phyloP scores from a whole-genome alignment of 805 yeast species.

The Wickerhamiella allomyrinae region DNA sequence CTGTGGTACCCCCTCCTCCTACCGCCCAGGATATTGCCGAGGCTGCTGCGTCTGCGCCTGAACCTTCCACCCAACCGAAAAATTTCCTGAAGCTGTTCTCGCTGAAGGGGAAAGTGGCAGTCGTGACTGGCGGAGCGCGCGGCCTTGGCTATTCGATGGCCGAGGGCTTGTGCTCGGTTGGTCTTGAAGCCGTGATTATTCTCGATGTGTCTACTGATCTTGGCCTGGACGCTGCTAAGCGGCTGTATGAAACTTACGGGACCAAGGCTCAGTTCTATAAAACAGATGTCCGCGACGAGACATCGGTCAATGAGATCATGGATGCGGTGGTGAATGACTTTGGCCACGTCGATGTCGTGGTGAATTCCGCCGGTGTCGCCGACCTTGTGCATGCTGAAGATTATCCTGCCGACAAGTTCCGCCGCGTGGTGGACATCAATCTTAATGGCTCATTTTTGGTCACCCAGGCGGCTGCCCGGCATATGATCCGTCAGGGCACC shows the following conservation, averaged over 20 bases:
- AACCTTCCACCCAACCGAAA: constrained; percentile 24
- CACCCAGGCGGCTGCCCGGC: constrained; percentile 51
- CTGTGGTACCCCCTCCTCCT: constrained; percentile 29
- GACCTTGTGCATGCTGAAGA: constrained; percentile 58
- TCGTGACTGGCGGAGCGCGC: constrained; percentile 56
- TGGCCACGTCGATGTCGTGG: constrained; percentile 40
- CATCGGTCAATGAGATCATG: constrained; percentile 36
- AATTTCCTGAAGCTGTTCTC: constrained; percentile 32
- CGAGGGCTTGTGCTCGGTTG: constrained; percentile 42
- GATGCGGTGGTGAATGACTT: constrained; percentile 39
- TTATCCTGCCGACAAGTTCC: constrained; percentile 49
- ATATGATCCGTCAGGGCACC: constrained; percentile 42
- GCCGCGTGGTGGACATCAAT: constrained; percentile 49
- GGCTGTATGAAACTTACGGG: constrained; percentile 36
- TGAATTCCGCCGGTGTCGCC: constrained; percentile 55
- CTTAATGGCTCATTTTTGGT: constrained; percentile 54
- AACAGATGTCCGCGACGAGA: constrained; percentile 46
- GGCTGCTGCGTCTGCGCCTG: constrained; percentile 24
- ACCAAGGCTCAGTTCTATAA: constrained; percentile 50
- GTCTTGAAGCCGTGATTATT: constrained; percentile 39
- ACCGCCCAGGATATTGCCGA: constrained; percentile 27
- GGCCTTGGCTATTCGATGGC: constrained; percentile 50
- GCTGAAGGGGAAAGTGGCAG: constrained; percentile 48
- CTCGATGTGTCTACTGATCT: constrained; percentile 46
- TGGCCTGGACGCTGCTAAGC: constrained; percentile 45